Percentiles rank a stretch among this genome's conserved stretches.
Evolutionary conservation across 1,284 basidiomycete genomes (phyloP).

Genomic region (Schizopora paradoxa): DNA sequence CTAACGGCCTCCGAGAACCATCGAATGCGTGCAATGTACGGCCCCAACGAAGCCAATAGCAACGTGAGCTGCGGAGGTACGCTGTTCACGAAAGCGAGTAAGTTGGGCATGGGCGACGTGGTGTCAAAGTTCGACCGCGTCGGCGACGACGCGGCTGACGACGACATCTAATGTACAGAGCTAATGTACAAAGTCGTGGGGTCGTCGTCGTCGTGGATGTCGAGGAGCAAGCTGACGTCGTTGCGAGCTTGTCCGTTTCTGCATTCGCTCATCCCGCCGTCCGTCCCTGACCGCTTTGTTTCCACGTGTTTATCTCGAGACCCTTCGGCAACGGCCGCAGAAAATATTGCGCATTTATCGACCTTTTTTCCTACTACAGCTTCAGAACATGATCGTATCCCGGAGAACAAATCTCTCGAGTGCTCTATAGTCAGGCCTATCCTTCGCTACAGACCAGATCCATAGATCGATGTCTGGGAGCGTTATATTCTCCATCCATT

Average conservation of each 20-base stretch:
- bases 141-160: constrained; percentile 9
- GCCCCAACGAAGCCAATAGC: constrained; percentile 54
- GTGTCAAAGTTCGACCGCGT: constrained; percentile 1
- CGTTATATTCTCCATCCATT: constrained; percentile 53
- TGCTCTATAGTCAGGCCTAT: constrained; percentile 59
- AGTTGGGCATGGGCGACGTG: constrained; percentile 6
- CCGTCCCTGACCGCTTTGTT: neutral
- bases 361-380: neutral
- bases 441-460: constrained; percentile 75
- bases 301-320: neutral
- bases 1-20: constrained; percentile 47
- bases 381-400: constrained; percentile 60
- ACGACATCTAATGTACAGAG: constrained; percentile 11
- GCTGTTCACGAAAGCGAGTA: constrained; percentile 41
- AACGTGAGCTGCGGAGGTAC: constrained; percentile 57
- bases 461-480: constrained; percentile 64
- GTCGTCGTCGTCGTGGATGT: too few relatives aligned
- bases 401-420: constrained; percentile 59
- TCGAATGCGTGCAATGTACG: constrained; percentile 46
- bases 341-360: too few relatives aligned
- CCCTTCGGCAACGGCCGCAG: too few relatives aligned
- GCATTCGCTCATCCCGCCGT: neutral
- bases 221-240: too few relatives aligned
- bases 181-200: too few relatives aligned
- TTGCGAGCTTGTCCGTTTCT: too few relatives aligned